Percentiles rank a stretch among this genome's conserved stretches.
phyloP scores from a whole-genome alignment of 2,329 filamentous ascomycete species.

The Diplodia seriata region DNA sequence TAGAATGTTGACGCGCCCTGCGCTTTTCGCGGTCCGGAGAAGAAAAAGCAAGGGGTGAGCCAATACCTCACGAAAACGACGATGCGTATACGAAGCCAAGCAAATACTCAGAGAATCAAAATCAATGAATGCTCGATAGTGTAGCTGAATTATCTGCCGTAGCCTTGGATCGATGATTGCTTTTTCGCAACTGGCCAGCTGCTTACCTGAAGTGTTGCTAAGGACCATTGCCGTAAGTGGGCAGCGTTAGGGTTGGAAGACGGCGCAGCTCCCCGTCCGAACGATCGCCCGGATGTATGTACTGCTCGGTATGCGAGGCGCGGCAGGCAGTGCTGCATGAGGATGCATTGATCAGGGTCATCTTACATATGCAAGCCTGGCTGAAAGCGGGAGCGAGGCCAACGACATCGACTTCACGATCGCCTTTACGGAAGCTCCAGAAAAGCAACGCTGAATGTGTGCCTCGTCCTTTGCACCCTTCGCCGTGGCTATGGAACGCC shows the following conservation, averaged over 20 bases:
- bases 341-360: slow-evolving; percentile 6
- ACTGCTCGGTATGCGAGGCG: background rate
- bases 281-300: background rate
- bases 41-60: background rate
- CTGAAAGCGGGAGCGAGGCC: slow-evolving; percentile 16
- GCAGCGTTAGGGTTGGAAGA: background rate
- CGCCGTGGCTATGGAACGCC: slow-evolving; percentile 1
- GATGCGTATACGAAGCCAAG: slow-evolving; percentile 3
- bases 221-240: background rate
- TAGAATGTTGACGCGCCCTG: background rate
- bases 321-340: slow-evolving; percentile 9
- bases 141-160: background rate
- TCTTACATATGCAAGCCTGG: slow-evolving; percentile 6
- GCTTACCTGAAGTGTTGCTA: background rate
- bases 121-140: background rate
- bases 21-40: background rate
- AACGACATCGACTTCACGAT: background rate
- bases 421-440: too few species aligned
- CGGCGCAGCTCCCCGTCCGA: background rate
- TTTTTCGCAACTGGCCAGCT: background rate
- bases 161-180: background rate
- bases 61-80: background rate
- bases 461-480: background rate
- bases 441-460: background rate
- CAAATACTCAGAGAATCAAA: background rate